Base-by-base conservation (phyloP, 148 eudicot species). In the Chenopodium quinoa region DNA sequence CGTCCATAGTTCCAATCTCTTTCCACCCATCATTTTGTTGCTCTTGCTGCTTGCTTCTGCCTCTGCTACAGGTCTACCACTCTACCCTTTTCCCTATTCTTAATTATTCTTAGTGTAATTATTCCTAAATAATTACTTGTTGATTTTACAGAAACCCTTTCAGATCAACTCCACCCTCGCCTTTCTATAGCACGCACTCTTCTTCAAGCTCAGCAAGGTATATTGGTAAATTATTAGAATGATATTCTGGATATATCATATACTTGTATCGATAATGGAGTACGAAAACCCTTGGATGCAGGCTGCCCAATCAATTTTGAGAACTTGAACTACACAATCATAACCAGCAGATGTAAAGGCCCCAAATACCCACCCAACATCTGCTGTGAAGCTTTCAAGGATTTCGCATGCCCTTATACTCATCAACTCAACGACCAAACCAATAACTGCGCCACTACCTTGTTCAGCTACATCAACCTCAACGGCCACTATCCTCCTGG, bases 401-500 rank as follows among this genome's bases (percentile, higher is more conserved):
- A 84, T 16, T 84, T 93, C 2, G 88, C 91, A 29, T 93, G 94
- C 85, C 94, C 90, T 9, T 86, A 83, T 2, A 75, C 85, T 0
- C 83, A 73, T 12, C 56, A 82, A 27, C 4, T 93, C 27, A 89
- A 90, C 11, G 93, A 93, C 76, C 47, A 64, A 14, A 82, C 73
- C 47, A 90, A 82, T 78, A 80, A 89, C 32, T 93, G 97, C 32
- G 91, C 91, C 50, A 65, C 83, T 16, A 90, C 87, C 47, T 83
- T 93, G 89, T 88, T 90, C 87, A 90, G 93, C 80, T 91, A 93
- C 83, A 85, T 90, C 69, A 89, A 86, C 79, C 85, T 88, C 62
- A 46, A 86, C n/a, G 94, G 92, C 2, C 90, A 88, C 22, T 91
- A 91, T 81, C 94, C 97, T 0, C 87, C 93, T 1, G 94, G 91